These are phyloP conservation scores for Fusarium multiceps DNA, from an alignment of 2,329 filamentous ascomycete genomes.

Conservation along the genomic window DNA sequence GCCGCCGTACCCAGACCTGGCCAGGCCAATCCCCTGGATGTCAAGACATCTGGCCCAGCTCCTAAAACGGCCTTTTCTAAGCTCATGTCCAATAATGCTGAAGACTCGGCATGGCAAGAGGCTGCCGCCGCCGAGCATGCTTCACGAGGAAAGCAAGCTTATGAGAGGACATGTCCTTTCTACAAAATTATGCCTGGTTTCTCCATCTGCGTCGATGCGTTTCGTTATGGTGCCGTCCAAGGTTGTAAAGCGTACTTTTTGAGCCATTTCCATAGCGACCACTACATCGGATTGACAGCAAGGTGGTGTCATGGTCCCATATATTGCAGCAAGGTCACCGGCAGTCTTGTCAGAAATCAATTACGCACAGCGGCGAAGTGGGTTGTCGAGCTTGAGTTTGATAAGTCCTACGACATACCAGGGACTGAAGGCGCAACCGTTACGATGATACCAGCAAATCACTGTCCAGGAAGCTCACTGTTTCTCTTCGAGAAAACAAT, in stretches of 20 bases:
- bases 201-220: constrained; percentile 93
- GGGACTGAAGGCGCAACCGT: constrained; percentile 85
- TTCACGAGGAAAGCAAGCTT: constrained; percentile 85
- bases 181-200: constrained; percentile 98
- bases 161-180: constrained; percentile 92
- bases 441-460: constrained; percentile 96
- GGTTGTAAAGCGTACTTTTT: constrained; percentile 96
- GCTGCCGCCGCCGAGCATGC: constrained; percentile 84
- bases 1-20: constrained; percentile 79
- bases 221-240: constrained; percentile 92
- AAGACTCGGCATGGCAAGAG: constrained; percentile 88
- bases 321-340: constrained; percentile 94
- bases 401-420: constrained; percentile 80
- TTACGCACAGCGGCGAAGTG: constrained; percentile 87
- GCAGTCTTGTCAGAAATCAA: constrained; percentile 87
- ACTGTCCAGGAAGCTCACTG: constrained; percentile 93
- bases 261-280: constrained; percentile 97
- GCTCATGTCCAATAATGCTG: constrained; percentile 91
- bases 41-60: constrained; percentile 56
- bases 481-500: constrained; percentile 89
- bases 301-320: constrained; percentile 95
- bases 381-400: constrained; percentile 87
- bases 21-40: constrained; percentile 80
- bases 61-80: constrained; percentile 84
- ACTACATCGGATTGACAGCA: constrained; percentile 90